A percentile compares a stretch with the other conserved stretches of the same genome.
Evolutionary conservation across 306 rosid species (phyloP).

Genomic region (Vigna nakashimae): DNA sequence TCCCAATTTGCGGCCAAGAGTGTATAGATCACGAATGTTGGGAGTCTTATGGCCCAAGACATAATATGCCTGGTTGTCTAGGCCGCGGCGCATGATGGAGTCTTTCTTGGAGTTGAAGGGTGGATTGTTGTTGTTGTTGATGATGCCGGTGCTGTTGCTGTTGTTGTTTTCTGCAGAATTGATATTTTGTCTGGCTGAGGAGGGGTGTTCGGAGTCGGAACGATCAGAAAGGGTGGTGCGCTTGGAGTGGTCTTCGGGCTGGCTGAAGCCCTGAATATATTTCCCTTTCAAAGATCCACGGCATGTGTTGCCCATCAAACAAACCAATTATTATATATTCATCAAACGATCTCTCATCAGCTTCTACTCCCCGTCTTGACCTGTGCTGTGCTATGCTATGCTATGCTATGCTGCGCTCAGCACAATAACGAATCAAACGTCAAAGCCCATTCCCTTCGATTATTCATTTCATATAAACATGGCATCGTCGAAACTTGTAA

Average conservation of each 20-base stretch:
- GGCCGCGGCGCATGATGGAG: conserved; percentile 67
- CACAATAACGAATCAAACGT: conserved; percentile 28
- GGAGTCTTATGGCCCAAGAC: conserved; percentile 92
- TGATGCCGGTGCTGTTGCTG: conserved; percentile 5
- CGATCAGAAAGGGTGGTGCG: conserved; percentile 62
- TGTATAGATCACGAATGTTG: conserved; percentile 86
- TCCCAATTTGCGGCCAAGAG: conserved; percentile 82
- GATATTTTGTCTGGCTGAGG: conserved; percentile 49
- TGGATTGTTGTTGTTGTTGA: background rate
- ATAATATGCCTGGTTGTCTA: conserved; percentile 74
- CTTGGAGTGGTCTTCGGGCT: conserved; percentile 72
- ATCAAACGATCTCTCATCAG: conserved; percentile 59
- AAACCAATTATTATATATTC: conserved; percentile 47
- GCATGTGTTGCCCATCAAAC: conserved; percentile 99
- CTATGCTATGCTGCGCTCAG: background rate
- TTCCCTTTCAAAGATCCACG: conserved; percentile 93
- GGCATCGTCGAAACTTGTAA: background rate
- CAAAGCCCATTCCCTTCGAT: background rate
- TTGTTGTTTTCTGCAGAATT: conserved; percentile 41
- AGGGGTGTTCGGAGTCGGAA: conserved; percentile 39
- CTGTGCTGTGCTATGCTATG: background rate
- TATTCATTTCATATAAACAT: background rate
- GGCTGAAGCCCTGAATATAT: conserved; percentile 63
- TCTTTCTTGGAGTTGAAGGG: conserved; percentile 55
- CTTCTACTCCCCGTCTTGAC: background rate